phyloP scores from a whole-genome alignment of 805 yeast species.

The Starmerella floricola region DNA sequence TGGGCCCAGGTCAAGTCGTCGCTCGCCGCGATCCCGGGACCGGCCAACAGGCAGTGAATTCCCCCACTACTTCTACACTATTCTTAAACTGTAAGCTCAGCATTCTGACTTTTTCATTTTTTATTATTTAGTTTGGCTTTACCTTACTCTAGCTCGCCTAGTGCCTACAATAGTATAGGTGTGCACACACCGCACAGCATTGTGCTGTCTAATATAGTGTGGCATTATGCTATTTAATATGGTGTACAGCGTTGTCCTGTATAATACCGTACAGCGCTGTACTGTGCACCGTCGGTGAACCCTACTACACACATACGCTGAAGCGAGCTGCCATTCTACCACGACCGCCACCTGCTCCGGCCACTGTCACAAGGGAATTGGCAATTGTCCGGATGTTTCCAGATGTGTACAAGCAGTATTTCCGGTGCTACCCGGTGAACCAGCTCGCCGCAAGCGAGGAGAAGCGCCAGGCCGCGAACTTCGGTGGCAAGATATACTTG shows the following conservation, averaged over 20 bases:
- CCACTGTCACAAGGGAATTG: too few relatives aligned
- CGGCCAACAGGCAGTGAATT: constrained; percentile 7
- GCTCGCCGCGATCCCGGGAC: constrained; percentile 17
- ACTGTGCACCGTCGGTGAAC: too few relatives aligned
- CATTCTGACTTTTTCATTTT: not conserved
- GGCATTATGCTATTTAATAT: too few relatives aligned
- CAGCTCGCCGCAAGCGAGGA: constrained; percentile 68
- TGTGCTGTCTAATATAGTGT: too few relatives aligned
- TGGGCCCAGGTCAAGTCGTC: constrained; percentile 39
- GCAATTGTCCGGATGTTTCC: too few relatives aligned
- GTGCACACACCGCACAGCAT: too few relatives aligned
- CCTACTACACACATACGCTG: too few relatives aligned
- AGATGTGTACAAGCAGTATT: constrained; percentile 63
- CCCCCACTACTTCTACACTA: too few relatives aligned
- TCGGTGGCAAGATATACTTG: constrained; percentile 87
- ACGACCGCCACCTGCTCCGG: too few relatives aligned
- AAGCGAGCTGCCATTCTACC: too few relatives aligned
- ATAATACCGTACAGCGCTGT: too few relatives aligned
- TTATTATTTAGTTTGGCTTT: not conserved
- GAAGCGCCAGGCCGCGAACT: constrained; percentile 56
- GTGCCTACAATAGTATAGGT: not conserved
- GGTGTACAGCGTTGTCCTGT: too few relatives aligned
- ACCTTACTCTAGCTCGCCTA: not conserved
- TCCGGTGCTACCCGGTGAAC: constrained; percentile 81
- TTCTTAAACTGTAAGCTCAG: not conserved